These are phyloP conservation scores for Penicillium nucicola DNA, from an alignment of 495 filamentous ascomycete genomes.

Conservation along the genomic window DNA sequence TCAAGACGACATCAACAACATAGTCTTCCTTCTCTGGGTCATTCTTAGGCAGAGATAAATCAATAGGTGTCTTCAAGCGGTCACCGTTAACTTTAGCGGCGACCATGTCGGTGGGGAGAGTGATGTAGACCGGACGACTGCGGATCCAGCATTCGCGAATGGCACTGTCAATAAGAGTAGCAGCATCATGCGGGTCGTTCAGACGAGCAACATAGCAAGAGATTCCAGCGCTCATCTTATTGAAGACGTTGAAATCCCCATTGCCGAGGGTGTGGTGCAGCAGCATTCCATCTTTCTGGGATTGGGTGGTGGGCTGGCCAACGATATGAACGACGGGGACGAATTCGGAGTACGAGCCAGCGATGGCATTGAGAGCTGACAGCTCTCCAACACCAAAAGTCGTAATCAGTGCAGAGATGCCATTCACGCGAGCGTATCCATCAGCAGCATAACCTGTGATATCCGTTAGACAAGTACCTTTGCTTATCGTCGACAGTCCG, in stretches of 20 bases:
- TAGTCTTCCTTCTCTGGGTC: slow-evolving; percentile 75
- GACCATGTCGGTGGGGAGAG: slow-evolving; percentile 82
- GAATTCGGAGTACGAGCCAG: slow-evolving; percentile 60
- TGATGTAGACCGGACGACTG: slow-evolving; percentile 78
- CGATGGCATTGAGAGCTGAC: slow-evolving; percentile 65
- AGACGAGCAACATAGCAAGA: slow-evolving; percentile 68
- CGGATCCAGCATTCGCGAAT: slow-evolving; percentile 75
- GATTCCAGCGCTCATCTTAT: slow-evolving; percentile 70
- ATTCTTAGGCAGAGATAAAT: slow-evolving; percentile 62
- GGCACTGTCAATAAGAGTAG: slow-evolving; percentile 73
- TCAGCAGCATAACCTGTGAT: slow-evolving; percentile 66
- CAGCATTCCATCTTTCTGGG: slow-evolving; percentile 56
- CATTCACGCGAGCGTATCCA: slow-evolving; percentile 68
- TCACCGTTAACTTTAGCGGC: slow-evolving; percentile 73
- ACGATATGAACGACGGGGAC: slow-evolving; percentile 65
- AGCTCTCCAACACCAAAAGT: slow-evolving; percentile 73
- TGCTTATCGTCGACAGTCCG: background rate
- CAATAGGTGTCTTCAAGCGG: slow-evolving; percentile 64
- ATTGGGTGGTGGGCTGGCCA: slow-evolving; percentile 52
- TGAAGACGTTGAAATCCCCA: slow-evolving; percentile 84
- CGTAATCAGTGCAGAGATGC: slow-evolving; percentile 61
- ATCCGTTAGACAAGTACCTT: background rate
- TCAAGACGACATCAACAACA: slow-evolving; percentile 74
- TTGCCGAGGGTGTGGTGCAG: slow-evolving; percentile 94
- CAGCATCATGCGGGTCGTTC: slow-evolving; percentile 64